Evolutionary conservation across 768 basidiomycete genomes (phyloP), one percentile per base, ranked within the genome.

Genomic region (Tricholoma terreum): DNA sequence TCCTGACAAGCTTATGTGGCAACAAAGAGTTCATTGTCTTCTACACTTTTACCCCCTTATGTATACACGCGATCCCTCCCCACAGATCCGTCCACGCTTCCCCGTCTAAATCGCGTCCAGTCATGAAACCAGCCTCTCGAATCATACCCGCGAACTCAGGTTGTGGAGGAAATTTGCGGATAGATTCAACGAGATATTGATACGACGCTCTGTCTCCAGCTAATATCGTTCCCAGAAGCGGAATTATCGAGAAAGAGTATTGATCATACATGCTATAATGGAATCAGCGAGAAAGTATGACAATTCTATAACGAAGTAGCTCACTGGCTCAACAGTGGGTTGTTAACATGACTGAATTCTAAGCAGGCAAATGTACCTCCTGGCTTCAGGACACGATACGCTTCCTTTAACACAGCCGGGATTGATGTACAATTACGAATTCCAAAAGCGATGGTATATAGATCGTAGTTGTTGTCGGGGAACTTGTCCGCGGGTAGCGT

Each of bases 361-460:
- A 99, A 83, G 67, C 95, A 97, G 9, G 93, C 90, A 70, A 99
- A 95, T 9, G 84, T 90, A 50, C 94, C 97, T 56, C 97, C 97
- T 0, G 97, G 97, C 70, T 95, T 98, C 33, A 99, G 82, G 12
- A 98, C 94, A 21, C 97, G 84, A 71, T 96, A 76, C 1, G 97
- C 97, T 70, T 98, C 94, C 57, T 80, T 80, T 45, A 99, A 77
- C 14, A 94, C 97, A 21, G 84, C 86, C 1, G 90, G 89, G 57
- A 98, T 84, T 49, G 91, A 92, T 15, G 97, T 99, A 76, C 93
- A 95, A 69, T 99, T 99, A 36, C 97, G 83, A 63, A 98, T 98
- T 22, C 97, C 96, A 65, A 99, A 99, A 0, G 97, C 94, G 70
- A 99, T 98, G 24, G 97, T 99, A 76, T 99, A 99, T 15, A 98